Evolutionary conservation across 1,139 yeast species (phyloP).

Genomic region (Pichia sorboxylosa): DNA sequence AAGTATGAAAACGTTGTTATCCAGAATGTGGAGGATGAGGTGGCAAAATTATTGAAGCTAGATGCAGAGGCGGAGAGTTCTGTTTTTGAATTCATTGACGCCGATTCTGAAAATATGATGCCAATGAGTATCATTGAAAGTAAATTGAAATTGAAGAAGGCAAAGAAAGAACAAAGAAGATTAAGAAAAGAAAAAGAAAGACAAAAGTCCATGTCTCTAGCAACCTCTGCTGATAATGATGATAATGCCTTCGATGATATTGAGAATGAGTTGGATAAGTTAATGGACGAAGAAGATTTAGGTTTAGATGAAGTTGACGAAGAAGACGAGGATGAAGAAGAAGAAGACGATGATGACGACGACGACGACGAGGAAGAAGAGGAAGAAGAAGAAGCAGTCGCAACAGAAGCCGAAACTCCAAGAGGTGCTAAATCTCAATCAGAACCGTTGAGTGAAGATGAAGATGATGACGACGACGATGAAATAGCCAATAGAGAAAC

Average conservation of each 20-base stretch:
- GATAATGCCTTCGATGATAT: slow-evolving; percentile 11
- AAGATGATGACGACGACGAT: slow-evolving; percentile 21
- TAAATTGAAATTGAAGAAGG: slow-evolving; percentile 16
- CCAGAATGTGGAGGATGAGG: slow-evolving; percentile 64
- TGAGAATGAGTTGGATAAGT: slow-evolving; percentile 21
- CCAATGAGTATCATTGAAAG: slow-evolving; percentile 12
- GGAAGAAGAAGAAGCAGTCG: slow-evolving; percentile 23
- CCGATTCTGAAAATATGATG: slow-evolving; percentile 19
- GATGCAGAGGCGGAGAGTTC: slow-evolving; percentile 83
- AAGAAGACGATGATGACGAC: slow-evolving; percentile 16
- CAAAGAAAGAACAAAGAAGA: slow-evolving; percentile 19
- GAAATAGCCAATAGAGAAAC: slow-evolving; percentile 27
- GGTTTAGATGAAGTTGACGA: too few species aligned
- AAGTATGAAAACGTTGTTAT: slow-evolving; percentile 38
- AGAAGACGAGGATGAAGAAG: slow-evolving; percentile 13
- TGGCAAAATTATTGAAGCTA: slow-evolving; percentile 59
- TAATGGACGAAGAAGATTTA: slow-evolving; percentile 19
- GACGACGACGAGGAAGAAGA: slow-evolving; percentile 23
- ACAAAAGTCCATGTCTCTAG: slow-evolving; percentile 1
- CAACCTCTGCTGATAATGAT: slow-evolving; percentile 1
- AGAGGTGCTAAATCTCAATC: too few species aligned
- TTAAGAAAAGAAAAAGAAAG: slow-evolving; percentile 7
- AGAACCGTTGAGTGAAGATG: slow-evolving; percentile 18
- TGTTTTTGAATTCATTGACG: slow-evolving; percentile 65
- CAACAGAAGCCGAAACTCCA: slow-evolving; percentile 19